Conservation (phyloP, 1,139 yeast genomes). For the Lodderomyces pseudojiufengensis region DNA sequence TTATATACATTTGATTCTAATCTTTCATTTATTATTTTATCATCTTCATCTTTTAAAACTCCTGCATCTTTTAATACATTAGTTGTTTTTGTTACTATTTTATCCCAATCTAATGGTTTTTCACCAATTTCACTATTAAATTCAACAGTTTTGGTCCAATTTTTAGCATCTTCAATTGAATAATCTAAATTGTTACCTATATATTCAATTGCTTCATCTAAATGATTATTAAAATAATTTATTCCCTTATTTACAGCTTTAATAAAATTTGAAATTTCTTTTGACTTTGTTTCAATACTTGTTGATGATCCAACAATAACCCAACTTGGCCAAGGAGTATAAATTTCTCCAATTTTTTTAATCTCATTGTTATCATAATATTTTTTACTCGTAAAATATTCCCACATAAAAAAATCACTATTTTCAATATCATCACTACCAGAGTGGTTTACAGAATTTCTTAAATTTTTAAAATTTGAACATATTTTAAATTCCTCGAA, state of each 20-base stretch:
- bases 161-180: conserved; percentile 67
- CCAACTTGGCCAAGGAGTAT: conserved; percentile 98
- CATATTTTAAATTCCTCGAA: conserved; percentile 54
- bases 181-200: conserved; percentile 72
- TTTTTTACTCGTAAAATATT: conserved; percentile 80
- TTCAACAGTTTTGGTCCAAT: conserved; percentile 75
- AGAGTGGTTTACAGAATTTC: conserved; percentile 67
- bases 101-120: conserved; percentile 44
- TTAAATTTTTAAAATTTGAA: conserved; percentile 66
- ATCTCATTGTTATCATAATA: conserved; percentile 79
- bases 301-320: conserved; percentile 55
- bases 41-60: conserved; percentile 43
- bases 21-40: conserved; percentile 30
- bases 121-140: conserved; percentile 50
- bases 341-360: conserved; percentile 79
- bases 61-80: conserved; percentile 59
- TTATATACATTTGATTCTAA: conserved; percentile 25
- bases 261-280: conserved; percentile 40
- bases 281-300: conserved; percentile 23
- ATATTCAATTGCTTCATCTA: conserved; percentile 62
- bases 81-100: conserved; percentile 56
- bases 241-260: conserved; percentile 64
- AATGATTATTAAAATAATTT: conserved; percentile 54
- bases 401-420: conserved; percentile 95
- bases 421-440: conserved; percentile 21